Percentiles rank a stretch among this genome's conserved stretches.
Evolutionary conservation across 2,329 filamentous ascomycete species (phyloP).

Genomic region (Balansia obtecta): DNA sequence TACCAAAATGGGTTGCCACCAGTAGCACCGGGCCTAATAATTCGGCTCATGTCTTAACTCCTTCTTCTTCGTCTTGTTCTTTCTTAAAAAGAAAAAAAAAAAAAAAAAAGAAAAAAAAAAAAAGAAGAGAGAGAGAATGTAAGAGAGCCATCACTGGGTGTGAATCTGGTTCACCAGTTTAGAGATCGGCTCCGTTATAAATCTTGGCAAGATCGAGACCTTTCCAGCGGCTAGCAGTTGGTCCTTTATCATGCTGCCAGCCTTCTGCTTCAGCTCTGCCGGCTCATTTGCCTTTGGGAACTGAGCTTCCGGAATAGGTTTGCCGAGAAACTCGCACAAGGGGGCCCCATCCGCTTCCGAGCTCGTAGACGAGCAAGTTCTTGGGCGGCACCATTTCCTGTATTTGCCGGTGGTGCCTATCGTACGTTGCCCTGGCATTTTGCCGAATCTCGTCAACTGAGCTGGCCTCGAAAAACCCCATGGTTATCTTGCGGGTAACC

Average conservation of each 20-base stretch:
- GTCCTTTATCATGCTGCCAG: not conserved
- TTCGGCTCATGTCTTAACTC: no score
- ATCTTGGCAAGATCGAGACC: not conserved
- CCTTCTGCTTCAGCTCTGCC: not conserved
- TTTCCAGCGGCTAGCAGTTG: not conserved
- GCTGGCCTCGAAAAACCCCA: constrained; percentile 16
- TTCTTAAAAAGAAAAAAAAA: no score
- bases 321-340: constrained; percentile 23
- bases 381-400: constrained; percentile 14
- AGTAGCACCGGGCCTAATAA: no score
- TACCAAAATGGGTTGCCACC: no score
- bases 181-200: not conserved
- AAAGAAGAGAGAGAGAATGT: not conserved
- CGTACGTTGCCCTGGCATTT: constrained; percentile 14
- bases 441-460: constrained; percentile 12
- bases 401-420: constrained; percentile 17
- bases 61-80: no score
- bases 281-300: constrained; percentile 22
- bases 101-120: no score
- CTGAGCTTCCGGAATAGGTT: constrained; percentile 16
- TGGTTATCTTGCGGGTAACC: constrained; percentile 14
- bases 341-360: constrained; percentile 24
- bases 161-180: not conserved
- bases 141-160: not conserved
- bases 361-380: constrained; percentile 18